These are phyloP conservation scores for Glycine tomentella DNA, from an alignment of 306 rosid species.

Conservation along the genomic window DNA sequence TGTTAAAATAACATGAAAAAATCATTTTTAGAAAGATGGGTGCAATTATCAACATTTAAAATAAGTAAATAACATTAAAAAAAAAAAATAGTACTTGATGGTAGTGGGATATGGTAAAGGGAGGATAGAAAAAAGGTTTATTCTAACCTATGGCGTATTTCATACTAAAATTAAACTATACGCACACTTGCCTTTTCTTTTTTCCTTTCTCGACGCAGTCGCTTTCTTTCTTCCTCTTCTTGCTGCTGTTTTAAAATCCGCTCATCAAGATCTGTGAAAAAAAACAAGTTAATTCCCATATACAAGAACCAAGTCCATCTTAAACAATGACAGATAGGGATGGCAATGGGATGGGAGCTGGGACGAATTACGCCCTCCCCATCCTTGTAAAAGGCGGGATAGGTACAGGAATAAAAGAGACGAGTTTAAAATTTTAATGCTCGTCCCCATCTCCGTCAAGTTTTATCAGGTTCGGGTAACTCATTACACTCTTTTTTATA, in stretches of 20 bases:
- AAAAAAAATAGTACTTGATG: background rate
- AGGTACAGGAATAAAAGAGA: too few species aligned
- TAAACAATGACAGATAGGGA: background rate
- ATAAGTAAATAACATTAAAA: background rate
- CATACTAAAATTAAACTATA: slow-evolving; percentile 23
- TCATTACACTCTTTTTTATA: too few species aligned
- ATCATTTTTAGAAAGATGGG: background rate
- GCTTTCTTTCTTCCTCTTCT: slow-evolving; percentile 96
- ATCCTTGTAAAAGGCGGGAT: too few species aligned
- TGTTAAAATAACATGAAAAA: background rate
- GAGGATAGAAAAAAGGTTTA: background rate
- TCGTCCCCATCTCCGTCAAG: too few species aligned
- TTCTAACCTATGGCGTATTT: slow-evolving; percentile 14
- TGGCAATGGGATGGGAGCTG: too few species aligned
- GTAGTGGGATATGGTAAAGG: background rate
- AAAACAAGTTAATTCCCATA: slow-evolving; percentile 22
- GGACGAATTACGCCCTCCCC: too few species aligned
- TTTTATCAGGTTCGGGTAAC: too few species aligned
- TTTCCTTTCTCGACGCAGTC: slow-evolving; percentile 89
- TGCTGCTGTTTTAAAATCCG: slow-evolving; percentile 92
- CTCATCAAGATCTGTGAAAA: slow-evolving; percentile 81
- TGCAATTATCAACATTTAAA: background rate
- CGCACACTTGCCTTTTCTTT: slow-evolving; percentile 79
- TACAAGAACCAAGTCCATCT: slow-evolving; percentile 11
- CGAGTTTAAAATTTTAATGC: too few species aligned